Evolutionary conservation across 2,329 filamentous ascomycete species (phyloP).

Genomic region (Talaromyces albobiverticillius): DNA sequence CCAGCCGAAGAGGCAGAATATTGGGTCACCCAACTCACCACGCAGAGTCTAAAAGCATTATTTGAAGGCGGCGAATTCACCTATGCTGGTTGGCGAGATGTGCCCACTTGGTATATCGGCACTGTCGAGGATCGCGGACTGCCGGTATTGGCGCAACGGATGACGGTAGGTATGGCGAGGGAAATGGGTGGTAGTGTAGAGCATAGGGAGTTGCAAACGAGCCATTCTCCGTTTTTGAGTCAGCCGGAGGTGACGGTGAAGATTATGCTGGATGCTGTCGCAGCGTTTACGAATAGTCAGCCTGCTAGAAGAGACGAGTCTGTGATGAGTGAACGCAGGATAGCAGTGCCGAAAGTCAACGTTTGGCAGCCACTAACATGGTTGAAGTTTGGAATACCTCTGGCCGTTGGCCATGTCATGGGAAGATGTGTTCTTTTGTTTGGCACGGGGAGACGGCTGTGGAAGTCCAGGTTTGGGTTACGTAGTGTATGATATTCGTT

Average conservation of each 20-base stretch:
- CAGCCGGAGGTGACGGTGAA: conserved; percentile 38
- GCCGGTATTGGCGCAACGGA: conserved; percentile 40
- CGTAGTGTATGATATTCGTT: not conserved
- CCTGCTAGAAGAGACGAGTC: conserved; percentile 4
- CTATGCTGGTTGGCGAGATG: conserved; percentile 50
- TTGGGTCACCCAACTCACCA: conserved; percentile 42
- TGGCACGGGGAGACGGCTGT: conserved; percentile 18
- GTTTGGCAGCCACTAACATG: conserved; percentile 18
- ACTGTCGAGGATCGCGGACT: conserved; percentile 43
- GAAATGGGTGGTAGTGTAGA: conserved; percentile 36
- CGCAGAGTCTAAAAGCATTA: conserved; percentile 45
- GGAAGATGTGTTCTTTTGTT: conserved; percentile 22
- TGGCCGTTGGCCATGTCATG: conserved; percentile 22
- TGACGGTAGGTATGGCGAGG: conserved; percentile 38
- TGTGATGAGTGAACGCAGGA: not conserved
- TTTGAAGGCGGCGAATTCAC: conserved; percentile 44
- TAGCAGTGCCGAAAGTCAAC: not conserved
- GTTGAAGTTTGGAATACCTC: conserved; percentile 23
- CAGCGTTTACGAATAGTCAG: conserved; percentile 25
- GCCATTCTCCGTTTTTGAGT: conserved; percentile 53
- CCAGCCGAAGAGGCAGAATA: conserved; percentile 41
- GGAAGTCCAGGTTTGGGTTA: conserved; percentile 8
- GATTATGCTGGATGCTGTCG: conserved; percentile 38
- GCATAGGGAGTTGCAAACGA: conserved; percentile 42
- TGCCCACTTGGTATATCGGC: conserved; percentile 48